Percentiles rank a stretch among this genome's conserved stretches.
phyloP scores from a whole-genome alignment of 2,329 filamentous ascomycete genomes.

The Trichoderma semiorbis region DNA sequence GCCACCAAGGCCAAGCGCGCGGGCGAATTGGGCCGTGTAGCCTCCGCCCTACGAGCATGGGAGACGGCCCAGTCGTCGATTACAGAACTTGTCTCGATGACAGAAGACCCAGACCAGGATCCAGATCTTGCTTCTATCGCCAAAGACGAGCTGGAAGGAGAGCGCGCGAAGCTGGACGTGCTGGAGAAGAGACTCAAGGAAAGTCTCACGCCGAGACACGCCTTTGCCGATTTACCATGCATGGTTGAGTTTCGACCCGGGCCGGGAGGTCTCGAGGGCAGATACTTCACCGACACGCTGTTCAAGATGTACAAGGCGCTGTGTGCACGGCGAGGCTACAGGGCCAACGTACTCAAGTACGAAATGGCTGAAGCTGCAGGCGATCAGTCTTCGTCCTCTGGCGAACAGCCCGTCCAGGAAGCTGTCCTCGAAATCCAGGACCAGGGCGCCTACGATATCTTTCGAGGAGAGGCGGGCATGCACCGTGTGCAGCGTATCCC shows the following conservation, averaged over 20 bases:
- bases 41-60: slow-evolving; percentile 56
- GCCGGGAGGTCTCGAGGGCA: slow-evolving; percentile 85
- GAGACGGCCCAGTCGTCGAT: slow-evolving; percentile 52
- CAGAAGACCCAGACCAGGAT: slow-evolving; percentile 47
- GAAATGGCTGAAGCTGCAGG: slow-evolving; percentile 67
- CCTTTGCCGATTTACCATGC: slow-evolving; percentile 86
- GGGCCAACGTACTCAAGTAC: slow-evolving; percentile 70
- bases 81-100: slow-evolving; percentile 50
- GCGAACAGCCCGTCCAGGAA: slow-evolving; percentile 73
- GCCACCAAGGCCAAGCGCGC: slow-evolving; percentile 54
- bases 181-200: slow-evolving; percentile 68
- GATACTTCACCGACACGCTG: slow-evolving; percentile 82
- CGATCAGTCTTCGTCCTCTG: slow-evolving; percentile 48
- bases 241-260: slow-evolving; percentile 89
- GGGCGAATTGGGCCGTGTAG: slow-evolving; percentile 59
- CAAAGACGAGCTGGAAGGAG: slow-evolving; percentile 73
- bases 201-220: slow-evolving; percentile 80
- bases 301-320: slow-evolving; percentile 86
- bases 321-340: slow-evolving; percentile 66
- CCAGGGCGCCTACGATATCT: slow-evolving; percentile 71
- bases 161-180: slow-evolving; percentile 56
- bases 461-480: slow-evolving; percentile 88
- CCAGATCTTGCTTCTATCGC: slow-evolving; percentile 74
- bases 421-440: slow-evolving; percentile 81
- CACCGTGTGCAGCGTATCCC: slow-evolving; percentile 94